These are phyloP conservation scores for Fusarium solani-melongenae DNA, from an alignment of 2,329 filamentous ascomycete genomes.

Conservation along the genomic window DNA sequence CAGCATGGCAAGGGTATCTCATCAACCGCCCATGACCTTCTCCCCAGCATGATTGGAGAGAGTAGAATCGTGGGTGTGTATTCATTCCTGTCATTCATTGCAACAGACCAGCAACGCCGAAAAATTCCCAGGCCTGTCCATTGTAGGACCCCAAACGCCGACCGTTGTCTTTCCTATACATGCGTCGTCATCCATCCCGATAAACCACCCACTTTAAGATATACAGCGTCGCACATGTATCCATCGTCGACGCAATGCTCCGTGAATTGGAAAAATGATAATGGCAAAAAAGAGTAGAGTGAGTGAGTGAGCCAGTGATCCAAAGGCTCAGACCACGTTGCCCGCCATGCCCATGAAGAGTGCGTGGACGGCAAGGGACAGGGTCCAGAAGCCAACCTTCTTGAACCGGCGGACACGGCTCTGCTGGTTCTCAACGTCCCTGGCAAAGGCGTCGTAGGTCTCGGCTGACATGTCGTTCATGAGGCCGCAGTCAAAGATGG, in stretches of 20 bases:
- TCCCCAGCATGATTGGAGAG: constrained; percentile 12
- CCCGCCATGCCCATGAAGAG: constrained; percentile 95
- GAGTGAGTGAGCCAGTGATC: constrained; percentile 2
- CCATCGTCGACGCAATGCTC: constrained; percentile 12
- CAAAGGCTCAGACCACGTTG: constrained; percentile 66
- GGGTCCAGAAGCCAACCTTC: constrained; percentile 96
- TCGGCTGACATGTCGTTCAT: constrained; percentile 95
- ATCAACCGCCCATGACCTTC: constrained; percentile 19
- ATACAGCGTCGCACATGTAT: constrained; percentile 27
- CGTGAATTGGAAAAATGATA: neutral
- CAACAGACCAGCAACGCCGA: constrained; percentile 19
- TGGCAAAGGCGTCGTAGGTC: constrained; percentile 93
- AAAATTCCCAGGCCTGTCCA: constrained; percentile 5
- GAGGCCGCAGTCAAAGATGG: constrained; percentile 89
- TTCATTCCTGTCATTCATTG: constrained; percentile 13
- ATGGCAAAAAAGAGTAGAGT: constrained; percentile 24
- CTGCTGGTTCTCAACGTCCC: constrained; percentile 90
- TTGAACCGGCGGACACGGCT: constrained; percentile 87
- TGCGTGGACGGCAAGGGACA: constrained; percentile 91
- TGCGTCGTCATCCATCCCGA: constrained; percentile 5
- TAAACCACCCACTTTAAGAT: constrained; percentile 10
- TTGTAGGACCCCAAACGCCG: constrained; percentile 32
- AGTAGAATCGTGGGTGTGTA: constrained; percentile 10
- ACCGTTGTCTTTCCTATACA: constrained; percentile 27
- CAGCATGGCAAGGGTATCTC: constrained; percentile 34